Base-by-base conservation (phyloP, 495 filamentous ascomycete species). In the Ascodesmis nigricans region DNA sequence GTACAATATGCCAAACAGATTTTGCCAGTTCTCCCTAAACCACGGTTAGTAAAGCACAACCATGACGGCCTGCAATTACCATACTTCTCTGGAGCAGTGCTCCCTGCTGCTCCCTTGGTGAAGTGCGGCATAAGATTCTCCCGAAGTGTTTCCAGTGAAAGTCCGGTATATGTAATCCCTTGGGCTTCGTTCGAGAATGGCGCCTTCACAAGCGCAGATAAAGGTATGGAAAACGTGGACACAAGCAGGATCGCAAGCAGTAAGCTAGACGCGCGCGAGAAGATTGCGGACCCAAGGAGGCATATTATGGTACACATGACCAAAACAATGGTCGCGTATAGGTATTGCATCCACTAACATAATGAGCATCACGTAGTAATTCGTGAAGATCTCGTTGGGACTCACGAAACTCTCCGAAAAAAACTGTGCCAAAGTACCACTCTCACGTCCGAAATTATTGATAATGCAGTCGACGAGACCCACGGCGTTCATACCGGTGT, bases 401-500 rank as follows among this genome's bases (percentile, higher is more conserved):
- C 48, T 30, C 21, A 52, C 49, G 26, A 67, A 72, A 3, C 71
- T 70, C 46, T 81, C 68, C 0, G 67, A 64, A 30, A 91, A 61
- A 35, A 67, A 60, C 28, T 72, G 59, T 20, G 58, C 54, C 61
- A 64, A 66, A 24, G 62, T 65, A 3, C 73, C 73, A 23, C 62
- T 57, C 21, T 53, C 41, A 2, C 55, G 45, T 0, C 78, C 78
- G 46, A 84, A 70, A 40, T 87, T 84, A 36, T 81, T 62, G 34
- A 64, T 71, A 26, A 91, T 55, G 44, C 79, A 87, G 50, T 87
- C 76, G 39, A 91, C 66, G 36, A 91, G 61, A 54, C 80, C 80
- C 19, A 87, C 78, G 8, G 82, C 72, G 47, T 91, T 91, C 64
- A 91, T 73, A 10, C 75, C 77, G 2, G 80, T 84, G 51, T 87